phyloP scores from a whole-genome alignment of 345 rosid species.

The Heritiera fomes region DNA sequence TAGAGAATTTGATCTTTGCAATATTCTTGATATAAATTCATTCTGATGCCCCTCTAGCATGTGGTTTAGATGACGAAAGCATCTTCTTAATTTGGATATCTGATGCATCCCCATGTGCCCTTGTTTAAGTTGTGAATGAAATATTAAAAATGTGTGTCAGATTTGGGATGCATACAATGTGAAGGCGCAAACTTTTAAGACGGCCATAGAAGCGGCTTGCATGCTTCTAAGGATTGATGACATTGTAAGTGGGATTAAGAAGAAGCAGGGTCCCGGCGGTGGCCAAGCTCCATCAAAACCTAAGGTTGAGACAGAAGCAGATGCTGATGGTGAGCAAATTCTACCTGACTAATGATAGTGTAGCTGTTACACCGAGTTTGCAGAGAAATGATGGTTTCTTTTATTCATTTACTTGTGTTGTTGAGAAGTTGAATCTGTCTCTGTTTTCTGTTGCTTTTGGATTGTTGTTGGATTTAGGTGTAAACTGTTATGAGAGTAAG shows the following conservation, averaged over 20 bases:
- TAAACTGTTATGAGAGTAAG: background rate
- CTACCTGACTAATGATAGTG: slow-evolving; percentile 60
- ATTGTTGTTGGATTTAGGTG: background rate
- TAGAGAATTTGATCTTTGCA: background rate
- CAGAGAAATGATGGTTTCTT: slow-evolving; percentile 11
- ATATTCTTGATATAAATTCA: background rate
- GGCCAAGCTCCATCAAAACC: slow-evolving; percentile 57
- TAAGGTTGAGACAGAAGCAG: slow-evolving; percentile 81
- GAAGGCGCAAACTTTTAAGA: slow-evolving; percentile 91
- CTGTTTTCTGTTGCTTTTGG: background rate
- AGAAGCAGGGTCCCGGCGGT: slow-evolving; percentile 87
- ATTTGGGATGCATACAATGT: slow-evolving; percentile 97
- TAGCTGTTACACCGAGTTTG: background rate
- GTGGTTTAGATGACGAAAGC: background rate
- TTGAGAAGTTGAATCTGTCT: background rate
- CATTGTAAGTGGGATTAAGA: slow-evolving; percentile 97
- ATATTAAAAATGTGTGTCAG: slow-evolving; percentile 34
- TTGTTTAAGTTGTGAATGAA: background rate
- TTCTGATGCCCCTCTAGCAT: background rate
- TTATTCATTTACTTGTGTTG: background rate
- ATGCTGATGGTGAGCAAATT: slow-evolving; percentile 90
- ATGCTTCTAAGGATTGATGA: slow-evolving; percentile 95
- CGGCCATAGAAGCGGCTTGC: slow-evolving; percentile 92
- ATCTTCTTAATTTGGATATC: background rate
- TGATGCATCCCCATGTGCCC: background rate